Base-by-base conservation (phyloP, 2,329 filamentous ascomycete genomes). In the Sporothrix pallida region DNA sequence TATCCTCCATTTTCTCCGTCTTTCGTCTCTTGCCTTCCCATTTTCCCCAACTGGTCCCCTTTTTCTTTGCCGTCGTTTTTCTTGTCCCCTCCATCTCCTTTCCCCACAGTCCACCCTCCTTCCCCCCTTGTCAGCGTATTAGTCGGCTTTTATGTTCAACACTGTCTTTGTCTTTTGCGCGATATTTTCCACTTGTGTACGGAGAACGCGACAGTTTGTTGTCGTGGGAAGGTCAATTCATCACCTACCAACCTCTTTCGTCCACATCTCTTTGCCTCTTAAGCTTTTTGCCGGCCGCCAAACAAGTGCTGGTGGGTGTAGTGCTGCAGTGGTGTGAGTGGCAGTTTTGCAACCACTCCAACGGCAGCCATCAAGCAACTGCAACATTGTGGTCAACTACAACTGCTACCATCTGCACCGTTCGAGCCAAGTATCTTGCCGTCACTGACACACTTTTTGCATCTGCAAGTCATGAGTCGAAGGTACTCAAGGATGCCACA, bases 31-130 rank as follows among this genome's bases (percentile, higher is more conserved):
- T 2, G 37, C n/a, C n/a, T 23, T n/a, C 56, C n/a, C 42, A 46
- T 65, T 46, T 37, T 46, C 62, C 62, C 62, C 62, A 65, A 60
- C 56, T 46, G 37, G 17, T 13, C 13, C 42, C 62, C 62, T 4
- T 10, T 3, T 37, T 37, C 31, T 37, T 37, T 37, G 31, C 15
- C 6, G 17, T 23, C 58, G 44, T 20, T 63, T 10, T 44, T 65
- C 58, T 42, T 62, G 20, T 62, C 12, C 31, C 26, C 58, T 37
- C 54, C 13, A 23, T 58, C n/a, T n/a, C 54, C 15, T 17, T 44
- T 50, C 62, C 20, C 44, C 62, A 67, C 62, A 48, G n/a, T 17
- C 23, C 23, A n/a, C n/a, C n/a, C n/a, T n/a, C n/a, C n/a, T n/a
- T n/a, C 0, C 42, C 62, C n/a, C 44, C 62, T 50, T 67, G 44